Base-by-base conservation (phyloP, 2,329 filamentous ascomycete species). In the Ophiostoma himal-ulmi region DNA sequence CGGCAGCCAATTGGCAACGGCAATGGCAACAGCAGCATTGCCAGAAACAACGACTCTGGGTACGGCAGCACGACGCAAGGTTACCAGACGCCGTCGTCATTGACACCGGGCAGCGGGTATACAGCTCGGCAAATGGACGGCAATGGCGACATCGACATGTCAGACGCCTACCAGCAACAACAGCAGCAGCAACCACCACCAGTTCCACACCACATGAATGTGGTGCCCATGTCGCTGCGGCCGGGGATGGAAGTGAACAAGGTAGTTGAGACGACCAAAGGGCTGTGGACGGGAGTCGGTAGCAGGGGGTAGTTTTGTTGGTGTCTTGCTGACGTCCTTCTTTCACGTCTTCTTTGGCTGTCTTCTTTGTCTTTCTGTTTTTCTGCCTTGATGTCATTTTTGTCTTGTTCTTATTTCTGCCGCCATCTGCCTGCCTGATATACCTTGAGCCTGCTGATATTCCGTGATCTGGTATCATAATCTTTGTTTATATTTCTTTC, bases 211-310 rank as follows among this genome's bases (percentile, higher is more conserved):
- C 62, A 39, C 62, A 39, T 41, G 20, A 39, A 39, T 8, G 20
- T 66, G 14, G 68, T 72, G 68, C 86, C 87, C 7, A 77, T 83
- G 67, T 83, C 81, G 71, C 77, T 89, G 76, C 81, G 85, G 73
- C 85, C 86, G 0, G 86, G 87, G 22, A 83, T 82, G 72, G 79
- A 82, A 73, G 83, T 80, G 67, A 88, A 87, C 77, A 83, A 82
- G 74, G 82, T 89, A 17, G 79, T 88, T n/a, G 86, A 89, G 78
- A 88, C 87, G 37, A 87, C 84, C 48, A 88, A 86, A 75, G 88
- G 88, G 1, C 78, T 90, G 70, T 90, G 88, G 88, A 85, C 79
- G 69, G 78, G 77, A 11, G 71, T 74, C 5, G 76, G 73, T 36
- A 75, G 74, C 57, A 70, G 76, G 65, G 74, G 76, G 36, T 75